These are phyloP conservation scores for Fraxinus floribunda DNA, from an alignment of 305 asterid species.

Conservation along the genomic window DNA sequence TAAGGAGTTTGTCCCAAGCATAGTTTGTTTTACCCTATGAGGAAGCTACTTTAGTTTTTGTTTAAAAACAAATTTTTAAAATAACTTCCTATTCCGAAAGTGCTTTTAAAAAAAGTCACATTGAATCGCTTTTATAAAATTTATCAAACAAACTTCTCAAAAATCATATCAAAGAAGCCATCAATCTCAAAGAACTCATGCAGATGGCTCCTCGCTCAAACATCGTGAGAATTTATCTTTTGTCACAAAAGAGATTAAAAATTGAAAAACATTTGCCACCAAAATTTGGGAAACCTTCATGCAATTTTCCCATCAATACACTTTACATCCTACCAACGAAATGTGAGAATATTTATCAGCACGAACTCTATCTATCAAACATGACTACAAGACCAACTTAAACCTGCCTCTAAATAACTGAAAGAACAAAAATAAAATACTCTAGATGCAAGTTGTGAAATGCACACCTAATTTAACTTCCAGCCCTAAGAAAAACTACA, in stretches of 20 bases:
- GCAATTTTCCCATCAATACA: conserved; percentile 3
- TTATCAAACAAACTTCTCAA: neutral
- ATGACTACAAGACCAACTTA: conserved; percentile 13
- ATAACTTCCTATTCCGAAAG: too few species aligned
- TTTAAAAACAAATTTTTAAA: too few species aligned
- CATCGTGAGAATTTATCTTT: neutral
- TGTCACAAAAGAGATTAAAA: neutral
- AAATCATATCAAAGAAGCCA: neutral
- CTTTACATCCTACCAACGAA: neutral
- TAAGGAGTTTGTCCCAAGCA: neutral
- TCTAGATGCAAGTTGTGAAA: neutral
- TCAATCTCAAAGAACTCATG: neutral
- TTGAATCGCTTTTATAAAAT: neutral
- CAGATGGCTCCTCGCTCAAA: neutral
- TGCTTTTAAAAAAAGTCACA: neutral
- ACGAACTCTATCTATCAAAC: conserved; percentile 22
- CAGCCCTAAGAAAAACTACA: conserved; percentile 26
- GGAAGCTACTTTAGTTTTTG: neutral
- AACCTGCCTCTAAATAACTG: conserved; percentile 18
- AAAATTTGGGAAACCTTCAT: conserved; percentile 3
- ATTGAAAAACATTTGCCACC: neutral
- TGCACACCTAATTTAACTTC: conserved; percentile 29
- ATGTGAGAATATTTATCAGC: conserved; percentile 5
- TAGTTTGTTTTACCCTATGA: too few species aligned
- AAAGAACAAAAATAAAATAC: conserved; percentile 4